A percentile compares a stretch with the other conserved stretches of the same genome.
Conservation (phyloP, 768 basidiomycete genomes). For the Phlegmacium glaucopus region DNA sequence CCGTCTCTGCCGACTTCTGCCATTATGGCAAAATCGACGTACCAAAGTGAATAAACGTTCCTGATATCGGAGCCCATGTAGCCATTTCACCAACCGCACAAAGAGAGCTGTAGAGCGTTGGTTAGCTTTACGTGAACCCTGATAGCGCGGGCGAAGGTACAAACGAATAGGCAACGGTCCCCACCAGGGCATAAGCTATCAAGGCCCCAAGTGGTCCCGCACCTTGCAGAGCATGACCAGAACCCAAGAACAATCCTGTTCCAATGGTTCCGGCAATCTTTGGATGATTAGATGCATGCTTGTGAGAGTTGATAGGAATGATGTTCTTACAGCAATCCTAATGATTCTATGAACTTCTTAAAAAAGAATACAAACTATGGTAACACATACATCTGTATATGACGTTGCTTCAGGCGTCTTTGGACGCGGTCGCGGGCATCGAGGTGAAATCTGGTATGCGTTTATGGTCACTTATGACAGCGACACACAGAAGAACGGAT, state of each 20-base stretch:
- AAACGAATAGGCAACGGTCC: conserved; percentile 62
- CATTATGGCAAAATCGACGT: conserved; percentile 5
- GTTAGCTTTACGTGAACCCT: neutral
- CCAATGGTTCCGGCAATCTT: conserved; percentile 76
- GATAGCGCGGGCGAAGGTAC: conserved; percentile 17
- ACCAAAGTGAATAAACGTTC: conserved; percentile 75
- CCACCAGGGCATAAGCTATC: conserved; percentile 60
- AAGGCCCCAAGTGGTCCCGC: conserved; percentile 72
- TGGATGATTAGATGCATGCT: neutral
- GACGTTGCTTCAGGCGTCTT: conserved; percentile 69
- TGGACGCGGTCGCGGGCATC: conserved; percentile 67
- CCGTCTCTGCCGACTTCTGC: neutral
- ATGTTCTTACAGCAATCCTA: conserved; percentile 58
- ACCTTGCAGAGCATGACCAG: conserved; percentile 52
- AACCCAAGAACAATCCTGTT: conserved; percentile 72
- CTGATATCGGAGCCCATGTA: conserved; percentile 74
- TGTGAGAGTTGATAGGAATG: neutral
- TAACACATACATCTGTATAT: conserved; percentile 70
- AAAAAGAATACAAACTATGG: neutral
- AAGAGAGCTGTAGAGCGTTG: conserved; percentile 38
- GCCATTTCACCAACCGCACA: conserved; percentile 78
- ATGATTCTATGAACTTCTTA: neutral
- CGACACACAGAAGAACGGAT: neutral
- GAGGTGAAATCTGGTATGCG: conserved; percentile 37
- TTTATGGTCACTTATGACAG: neutral